phyloP scores from a whole-genome alignment of 257 asterid species.

The Cordia subcordata region DNA sequence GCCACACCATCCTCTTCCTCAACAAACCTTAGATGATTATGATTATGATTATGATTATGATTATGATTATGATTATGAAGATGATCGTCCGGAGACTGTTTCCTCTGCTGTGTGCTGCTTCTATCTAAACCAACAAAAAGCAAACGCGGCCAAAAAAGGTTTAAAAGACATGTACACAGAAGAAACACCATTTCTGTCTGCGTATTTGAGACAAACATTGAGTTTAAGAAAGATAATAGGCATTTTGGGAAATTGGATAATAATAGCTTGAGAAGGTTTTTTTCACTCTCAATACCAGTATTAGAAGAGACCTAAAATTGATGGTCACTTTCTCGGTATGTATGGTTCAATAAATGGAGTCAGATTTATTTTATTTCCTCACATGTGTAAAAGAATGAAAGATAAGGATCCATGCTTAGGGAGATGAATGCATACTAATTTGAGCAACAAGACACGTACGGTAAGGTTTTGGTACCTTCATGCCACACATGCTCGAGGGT shows the following conservation, averaged over 20 bases:
- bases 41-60: conserved; percentile 9
- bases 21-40: conserved; percentile 11
- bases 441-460: no score
- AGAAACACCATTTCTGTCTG: no score
- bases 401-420: no score
- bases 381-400: no score
- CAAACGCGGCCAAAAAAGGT: background rate
- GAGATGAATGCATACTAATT: conserved; percentile 14
- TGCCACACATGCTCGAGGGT: no score
- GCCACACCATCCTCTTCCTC: conserved; percentile 6
- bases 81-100: conserved; percentile 19
- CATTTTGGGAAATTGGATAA: no score
- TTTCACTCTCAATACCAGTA: conserved; percentile 32
- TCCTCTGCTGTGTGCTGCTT: conserved; percentile 32
- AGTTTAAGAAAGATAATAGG: no score
- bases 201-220: no score
- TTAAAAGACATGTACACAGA: background rate
- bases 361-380: no score
- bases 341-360: conserved; percentile 1
- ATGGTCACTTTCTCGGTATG: conserved; percentile 8
- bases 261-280: conserved; percentile 1
- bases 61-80: conserved; percentile 10
- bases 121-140: conserved; percentile 17
- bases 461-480: background rate
- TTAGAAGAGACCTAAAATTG: conserved; percentile 21